Evolutionary conservation across 2,329 filamentous ascomycete genomes (phyloP), one percentile per base, ranked within the genome.

Genomic region (Colletotrichum lentis): DNA sequence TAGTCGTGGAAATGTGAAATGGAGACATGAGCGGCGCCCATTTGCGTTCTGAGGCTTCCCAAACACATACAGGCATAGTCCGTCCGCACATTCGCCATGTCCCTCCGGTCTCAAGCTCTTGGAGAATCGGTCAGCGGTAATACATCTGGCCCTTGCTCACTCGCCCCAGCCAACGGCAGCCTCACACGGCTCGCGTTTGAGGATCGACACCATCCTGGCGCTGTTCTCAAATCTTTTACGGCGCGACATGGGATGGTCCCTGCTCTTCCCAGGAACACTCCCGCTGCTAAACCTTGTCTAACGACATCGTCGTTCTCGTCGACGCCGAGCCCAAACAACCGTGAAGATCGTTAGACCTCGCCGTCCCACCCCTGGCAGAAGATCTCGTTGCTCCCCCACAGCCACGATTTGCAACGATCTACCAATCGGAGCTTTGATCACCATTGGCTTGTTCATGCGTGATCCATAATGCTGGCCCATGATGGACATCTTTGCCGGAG

Each of bases 111-210:
- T 61, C 62, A 66, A 56, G 37, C 65, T 55, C 37, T 24, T 35
- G 35, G 44, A 55, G 49, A 49, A 55, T 65, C 60, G 55, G 24
- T 55, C 55, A 69, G 62, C 66, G 35, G 47, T 37, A n/a, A n/a
- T n/a, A 50, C 37, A 56, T n/a, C 56, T 44, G 62, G 62, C 56
- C 66, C 62, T 39, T 66, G 66, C 62, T 69, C 50, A 37, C 31
- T 35, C 37, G 41, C 43, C 44, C 47, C n/a, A 50, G 18, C 62
- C 50, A 53, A 43, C 62, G 56, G 56, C 43, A 61, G 56, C 43
- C 66, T 69, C 66, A 66, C 62, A 66, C 66, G 31, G 56, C 66
- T 69, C 62, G 27, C 43, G 62, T 69, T 69, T 69, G 52, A 69
- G 44, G 66, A 69, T 69, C 66, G 41, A 57, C 62, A 41, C 44